Percentiles rank a stretch among this genome's conserved stretches.
These are phyloP conservation scores for Botrytis elliptica DNA, from an alignment of 2,329 filamentous ascomycete genomes.

Conservation along the genomic window DNA sequence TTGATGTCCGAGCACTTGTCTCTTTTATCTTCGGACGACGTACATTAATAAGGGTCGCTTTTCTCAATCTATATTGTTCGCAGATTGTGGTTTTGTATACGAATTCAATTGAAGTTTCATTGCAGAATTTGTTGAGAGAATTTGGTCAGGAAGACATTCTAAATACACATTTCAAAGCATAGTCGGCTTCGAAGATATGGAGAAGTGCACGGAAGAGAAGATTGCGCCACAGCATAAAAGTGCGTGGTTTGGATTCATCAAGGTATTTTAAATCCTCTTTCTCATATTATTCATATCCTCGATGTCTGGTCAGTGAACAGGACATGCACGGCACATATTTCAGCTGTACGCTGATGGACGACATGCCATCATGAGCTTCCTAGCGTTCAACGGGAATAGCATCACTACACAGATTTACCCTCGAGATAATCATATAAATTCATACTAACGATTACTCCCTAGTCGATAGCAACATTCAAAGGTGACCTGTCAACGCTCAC, in stretches of 20 bases:
- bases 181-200: background rate
- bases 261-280: slow-evolving; percentile 28
- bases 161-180: background rate
- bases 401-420: background rate
- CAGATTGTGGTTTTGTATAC: background rate
- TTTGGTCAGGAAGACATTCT: background rate
- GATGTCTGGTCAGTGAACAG: background rate
- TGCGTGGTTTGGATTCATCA: slow-evolving; percentile 38
- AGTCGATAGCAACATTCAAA: slow-evolving; percentile 78
- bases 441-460: background rate
- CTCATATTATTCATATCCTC: background rate
- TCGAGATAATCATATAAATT: background rate
- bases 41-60: background rate
- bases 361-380: background rate
- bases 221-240: slow-evolving; percentile 32
- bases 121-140: background rate
- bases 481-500: slow-evolving; percentile 78
- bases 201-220: slow-evolving; percentile 27
- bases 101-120: background rate
- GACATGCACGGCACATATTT: background rate
- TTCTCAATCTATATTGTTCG: background rate
- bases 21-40: background rate
- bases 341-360: background rate
- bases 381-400: background rate
- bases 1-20: background rate